These are phyloP conservation scores for Bjerkandera adusta DNA, from an alignment of 1,284 basidiomycete genomes.

Conservation along the genomic window DNA sequence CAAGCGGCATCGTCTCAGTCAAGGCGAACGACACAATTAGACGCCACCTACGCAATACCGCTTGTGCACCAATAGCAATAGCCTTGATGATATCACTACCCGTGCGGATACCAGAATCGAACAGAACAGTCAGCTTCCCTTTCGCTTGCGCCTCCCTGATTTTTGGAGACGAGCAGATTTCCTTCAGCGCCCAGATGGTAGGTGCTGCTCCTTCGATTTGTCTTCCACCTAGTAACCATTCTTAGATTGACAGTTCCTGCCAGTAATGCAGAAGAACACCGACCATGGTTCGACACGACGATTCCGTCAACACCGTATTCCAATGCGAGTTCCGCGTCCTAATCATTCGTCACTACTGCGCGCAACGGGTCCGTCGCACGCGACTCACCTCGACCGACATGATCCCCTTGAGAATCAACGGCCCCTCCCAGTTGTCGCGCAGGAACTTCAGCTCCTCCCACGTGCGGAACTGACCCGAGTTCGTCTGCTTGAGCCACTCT, in stretches of 20 bases:
- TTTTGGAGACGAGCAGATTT: slow-evolving; percentile 56
- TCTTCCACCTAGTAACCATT: slow-evolving; percentile 52
- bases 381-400: slow-evolving; percentile 32
- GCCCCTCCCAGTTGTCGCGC: slow-evolving; percentile 67
- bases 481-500: slow-evolving; percentile 56
- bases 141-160: slow-evolving; percentile 55
- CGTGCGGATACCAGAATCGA: slow-evolving; percentile 78
- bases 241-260: neutral
- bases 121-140: slow-evolving; percentile 66
- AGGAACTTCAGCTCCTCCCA: slow-evolving; percentile 70
- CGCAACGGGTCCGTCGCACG: neutral
- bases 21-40: neutral
- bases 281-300: slow-evolving; percentile 80
- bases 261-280: slow-evolving; percentile 2
- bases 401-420: slow-evolving; percentile 73
- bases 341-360: neutral
- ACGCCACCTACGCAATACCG: slow-evolving; percentile 59
- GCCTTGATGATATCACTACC: slow-evolving; percentile 79
- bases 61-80: slow-evolving; percentile 67
- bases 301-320: slow-evolving; percentile 70
- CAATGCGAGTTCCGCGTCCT: slow-evolving; percentile 71
- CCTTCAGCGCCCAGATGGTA: slow-evolving; percentile 65
- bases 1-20: neutral
- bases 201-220: slow-evolving; percentile 81
- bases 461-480: slow-evolving; percentile 53